Conservation (phyloP, 2,329 filamentous ascomycete species). For the Pyrenophora seminiperda region DNA sequence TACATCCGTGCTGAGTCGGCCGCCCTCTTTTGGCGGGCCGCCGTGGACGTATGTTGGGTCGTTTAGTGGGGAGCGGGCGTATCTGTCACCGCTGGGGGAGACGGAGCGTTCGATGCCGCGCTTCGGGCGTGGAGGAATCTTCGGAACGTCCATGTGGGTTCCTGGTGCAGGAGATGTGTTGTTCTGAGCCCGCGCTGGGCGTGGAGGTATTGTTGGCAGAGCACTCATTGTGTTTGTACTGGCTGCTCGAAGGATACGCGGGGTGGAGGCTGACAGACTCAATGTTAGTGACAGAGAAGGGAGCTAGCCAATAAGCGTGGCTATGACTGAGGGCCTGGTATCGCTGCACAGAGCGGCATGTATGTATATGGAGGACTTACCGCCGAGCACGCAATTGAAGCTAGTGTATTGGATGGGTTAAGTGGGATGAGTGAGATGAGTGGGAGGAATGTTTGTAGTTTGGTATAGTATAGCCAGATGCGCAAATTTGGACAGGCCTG, state of each 20-base stretch:
- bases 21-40: conserved; percentile 42
- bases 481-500: conserved; percentile 20
- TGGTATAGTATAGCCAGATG: conserved; percentile 19
- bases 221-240: conserved; percentile 53
- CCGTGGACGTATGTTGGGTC: conserved; percentile 63
- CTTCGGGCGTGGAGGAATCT: conserved; percentile 77
- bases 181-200: conserved; percentile 62
- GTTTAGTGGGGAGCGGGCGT: conserved; percentile 84
- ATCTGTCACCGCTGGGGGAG: conserved; percentile 78
- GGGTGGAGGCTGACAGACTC: conserved; percentile 1
- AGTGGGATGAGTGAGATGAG: conserved; percentile 7
- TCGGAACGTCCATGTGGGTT: conserved; percentile 63
- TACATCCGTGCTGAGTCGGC: conserved; percentile 47
- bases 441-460: not conserved
- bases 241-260: conserved; percentile 18
- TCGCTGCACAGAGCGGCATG: conserved; percentile 26
- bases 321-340: conserved; percentile 22
- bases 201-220: conserved; percentile 63
- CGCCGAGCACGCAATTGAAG: conserved; percentile 16
- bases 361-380: conserved; percentile 19
- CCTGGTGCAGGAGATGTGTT: conserved; percentile 47
- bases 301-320: conserved; percentile 23
- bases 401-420: no score
- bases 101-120: conserved; percentile 73
- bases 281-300: conserved; percentile 16